Evolutionary conservation across 2,329 filamentous ascomycete genomes (phyloP).

Genomic region (Acephala macrosclerotiorum): DNA sequence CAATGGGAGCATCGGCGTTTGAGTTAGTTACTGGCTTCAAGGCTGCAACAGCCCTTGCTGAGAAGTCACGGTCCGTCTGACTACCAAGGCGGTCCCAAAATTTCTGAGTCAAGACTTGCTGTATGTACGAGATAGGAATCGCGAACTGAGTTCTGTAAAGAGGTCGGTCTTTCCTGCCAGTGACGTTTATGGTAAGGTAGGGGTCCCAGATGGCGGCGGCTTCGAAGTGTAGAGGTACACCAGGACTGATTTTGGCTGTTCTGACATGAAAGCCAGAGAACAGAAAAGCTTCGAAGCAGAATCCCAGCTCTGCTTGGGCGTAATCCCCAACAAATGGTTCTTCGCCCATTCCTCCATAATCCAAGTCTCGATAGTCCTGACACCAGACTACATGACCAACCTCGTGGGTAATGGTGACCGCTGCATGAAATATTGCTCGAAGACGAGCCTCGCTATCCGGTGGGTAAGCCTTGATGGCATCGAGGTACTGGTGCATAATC

Average conservation of each 20-base stretch:
- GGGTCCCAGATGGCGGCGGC: conserved; percentile 8
- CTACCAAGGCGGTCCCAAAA: conserved; percentile 18
- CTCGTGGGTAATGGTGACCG: conserved; percentile 40
- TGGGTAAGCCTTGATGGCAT: conserved; percentile 26
- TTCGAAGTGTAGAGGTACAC: background rate
- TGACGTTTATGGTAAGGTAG: conserved; percentile 14
- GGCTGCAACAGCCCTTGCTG: background rate
- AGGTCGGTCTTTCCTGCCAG: conserved; percentile 10
- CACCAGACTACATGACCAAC: conserved; percentile 38
- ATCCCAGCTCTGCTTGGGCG: conserved; percentile 33
- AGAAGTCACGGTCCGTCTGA: background rate
- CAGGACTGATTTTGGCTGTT: background rate
- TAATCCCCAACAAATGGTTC: conserved; percentile 36
- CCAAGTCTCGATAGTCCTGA: conserved; percentile 33
- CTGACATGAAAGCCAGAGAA: conserved; percentile 8
- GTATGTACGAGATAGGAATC: conserved; percentile 15
- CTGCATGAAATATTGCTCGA: conserved; percentile 37
- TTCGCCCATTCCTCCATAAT: conserved; percentile 16
- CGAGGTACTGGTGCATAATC: conserved; percentile 35
- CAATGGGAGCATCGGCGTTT: background rate
- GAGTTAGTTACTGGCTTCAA: background rate
- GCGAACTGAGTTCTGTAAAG: conserved; percentile 17
- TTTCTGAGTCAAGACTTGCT: conserved; percentile 11
- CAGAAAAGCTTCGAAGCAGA: conserved; percentile 6
- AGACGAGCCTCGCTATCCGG: conserved; percentile 30